Evolutionary conservation across 2,329 filamentous ascomycete genomes (phyloP), one percentile per base, ranked within the genome.

Genomic region (Sclerotinia borealis): DNA sequence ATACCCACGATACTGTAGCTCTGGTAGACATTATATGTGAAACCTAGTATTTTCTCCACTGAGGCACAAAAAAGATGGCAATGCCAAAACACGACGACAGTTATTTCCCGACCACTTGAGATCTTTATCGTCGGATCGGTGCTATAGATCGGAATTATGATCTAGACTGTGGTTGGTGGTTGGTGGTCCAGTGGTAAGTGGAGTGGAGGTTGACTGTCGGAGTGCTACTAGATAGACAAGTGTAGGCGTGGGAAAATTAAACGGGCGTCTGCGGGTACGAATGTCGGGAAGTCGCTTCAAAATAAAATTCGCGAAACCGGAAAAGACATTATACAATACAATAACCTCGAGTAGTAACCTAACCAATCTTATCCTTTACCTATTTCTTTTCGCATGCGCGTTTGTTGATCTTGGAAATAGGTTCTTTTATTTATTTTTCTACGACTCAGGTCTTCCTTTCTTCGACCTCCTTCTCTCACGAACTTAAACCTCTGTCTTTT

Each of bases 1-100:
- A 37, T 22, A 67, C 72, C 64, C 65, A 75, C 75, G 68, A 72
- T 50, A 76, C 74, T 50, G 65, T 69, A 68, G 71, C 70, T 60
- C 70, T 76, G 63, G 72, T 75, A 60, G 75, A 73, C 75, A 76
- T 76, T 56, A 29, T 47, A 50, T 22, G 22, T 37, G 56, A 45
- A 47, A 25, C 25, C 13, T 43, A 22, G 52, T 60, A 25, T 60
- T 51, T 22, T 61, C 34, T 61, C 19, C 15, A 15, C 36, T 34
- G 47, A 22, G 9, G 27, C 39, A 25, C 17, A 25, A 45, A 31
- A 56, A 22, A 17, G 17, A 22, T 55, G 59, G 22, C 31, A 48
- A 47, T 56, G 25, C 11, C 50, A 36, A 36, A 45, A 58, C 22
- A 27, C 22, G 4, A 45, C 19, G 17, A 22, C 17, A 22, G 17